Evolutionary conservation across 805 yeast species (phyloP).

Genomic region (Spathaspora arborariae): DNA sequence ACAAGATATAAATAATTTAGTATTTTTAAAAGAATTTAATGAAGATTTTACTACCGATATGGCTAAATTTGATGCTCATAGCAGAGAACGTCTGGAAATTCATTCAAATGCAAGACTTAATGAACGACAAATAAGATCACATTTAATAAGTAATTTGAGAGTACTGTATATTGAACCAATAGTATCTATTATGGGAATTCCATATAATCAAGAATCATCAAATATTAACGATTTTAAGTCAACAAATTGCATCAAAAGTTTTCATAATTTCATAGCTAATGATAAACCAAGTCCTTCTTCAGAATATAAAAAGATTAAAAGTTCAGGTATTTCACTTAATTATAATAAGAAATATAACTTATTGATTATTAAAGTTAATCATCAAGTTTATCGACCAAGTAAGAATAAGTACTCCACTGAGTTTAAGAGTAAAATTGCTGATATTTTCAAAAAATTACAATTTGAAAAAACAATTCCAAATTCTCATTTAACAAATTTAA

Average conservation of each 20-base stretch:
- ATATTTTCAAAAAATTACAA: conserved; percentile 11
- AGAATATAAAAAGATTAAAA: conserved; percentile 11
- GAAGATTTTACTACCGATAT: conserved; percentile 8
- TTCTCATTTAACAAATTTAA: conserved; percentile 5
- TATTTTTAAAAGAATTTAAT: conserved; percentile 10
- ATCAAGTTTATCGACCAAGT: conserved; percentile 12
- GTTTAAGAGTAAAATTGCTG: conserved; percentile 8
- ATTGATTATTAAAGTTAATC: conserved; percentile 22
- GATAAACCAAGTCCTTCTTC: conserved; percentile 9
- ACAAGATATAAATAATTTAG: conserved; percentile 9
- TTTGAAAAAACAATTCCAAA: conserved; percentile 12
- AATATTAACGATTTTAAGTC: conserved; percentile 25
- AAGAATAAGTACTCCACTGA: conserved; percentile 8
- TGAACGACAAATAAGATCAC: conserved; percentile 34
- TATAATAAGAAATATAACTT: conserved; percentile 19
- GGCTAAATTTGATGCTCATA: conserved; percentile 5
- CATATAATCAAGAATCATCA: conserved; percentile 20
- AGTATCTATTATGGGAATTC: conserved; percentile 30
- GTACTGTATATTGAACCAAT: conserved; percentile 38
- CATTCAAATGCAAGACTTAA: conserved; percentile 7
- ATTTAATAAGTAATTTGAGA: conserved; percentile 29
- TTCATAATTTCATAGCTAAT: conserved; percentile 6
- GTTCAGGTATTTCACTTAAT: conserved; percentile 17
- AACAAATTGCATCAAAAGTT: conserved; percentile 12
- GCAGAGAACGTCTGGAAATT: neutral